Percentiles rank a stretch among this genome's conserved stretches.
phyloP scores from a whole-genome alignment of 108 stramenopile species.

The Stephanodiscus triporus region DNA sequence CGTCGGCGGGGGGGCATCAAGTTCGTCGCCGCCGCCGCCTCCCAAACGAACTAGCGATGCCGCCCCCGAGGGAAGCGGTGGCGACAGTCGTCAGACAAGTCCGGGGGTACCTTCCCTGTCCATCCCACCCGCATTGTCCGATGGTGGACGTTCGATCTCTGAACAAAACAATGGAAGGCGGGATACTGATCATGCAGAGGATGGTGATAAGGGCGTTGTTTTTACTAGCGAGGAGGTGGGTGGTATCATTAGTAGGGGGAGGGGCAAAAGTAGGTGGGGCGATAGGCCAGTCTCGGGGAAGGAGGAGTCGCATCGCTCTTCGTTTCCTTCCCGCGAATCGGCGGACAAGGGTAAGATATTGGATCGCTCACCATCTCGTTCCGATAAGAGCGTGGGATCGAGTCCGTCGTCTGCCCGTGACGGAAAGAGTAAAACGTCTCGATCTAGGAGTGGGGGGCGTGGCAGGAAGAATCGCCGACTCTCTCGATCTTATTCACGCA shows the following conservation, averaged over 20 bases:
- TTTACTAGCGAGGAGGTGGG: neutral
- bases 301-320: neutral
- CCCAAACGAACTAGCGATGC: neutral
- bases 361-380: neutral
- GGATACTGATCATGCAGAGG: neutral
- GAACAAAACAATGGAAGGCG: neutral
- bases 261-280: slow-evolving; percentile 7
- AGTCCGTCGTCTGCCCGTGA: neutral
- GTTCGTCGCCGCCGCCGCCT: neutral
- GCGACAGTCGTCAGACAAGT: slow-evolving; percentile 8
- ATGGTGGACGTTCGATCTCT: neutral
- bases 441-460: slow-evolving; percentile 5
- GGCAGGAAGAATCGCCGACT: slow-evolving; percentile 3
- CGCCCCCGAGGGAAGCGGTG: neutral
- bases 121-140: neutral
- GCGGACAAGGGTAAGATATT: neutral
- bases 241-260: neutral
- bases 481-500: slow-evolving; percentile 22
- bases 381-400: neutral
- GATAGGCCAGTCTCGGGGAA: slow-evolving; percentile 5
- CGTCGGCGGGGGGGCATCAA: neutral
- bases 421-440: slow-evolving; percentile 3
- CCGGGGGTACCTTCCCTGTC: slow-evolving; percentile 11
- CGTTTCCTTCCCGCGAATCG: neutral
- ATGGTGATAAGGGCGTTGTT: neutral